Conservation (phyloP, 371 early-diverging fungal species). For the Mortierella sp. region DNA sequence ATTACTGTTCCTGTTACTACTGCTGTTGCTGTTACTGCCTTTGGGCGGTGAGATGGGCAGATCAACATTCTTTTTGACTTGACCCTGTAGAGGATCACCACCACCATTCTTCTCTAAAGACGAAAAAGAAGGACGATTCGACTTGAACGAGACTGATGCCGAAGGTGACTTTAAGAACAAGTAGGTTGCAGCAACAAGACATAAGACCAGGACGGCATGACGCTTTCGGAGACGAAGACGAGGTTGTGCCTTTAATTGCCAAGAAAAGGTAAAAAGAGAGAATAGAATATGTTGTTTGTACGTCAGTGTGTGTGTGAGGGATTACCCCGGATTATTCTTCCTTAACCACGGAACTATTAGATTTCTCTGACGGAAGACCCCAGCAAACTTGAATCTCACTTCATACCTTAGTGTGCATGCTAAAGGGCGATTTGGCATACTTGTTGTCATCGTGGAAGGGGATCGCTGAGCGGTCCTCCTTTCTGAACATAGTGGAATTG, state of each 20-base stretch:
- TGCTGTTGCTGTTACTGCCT: slow-evolving; percentile 3
- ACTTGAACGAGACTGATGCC: slow-evolving; percentile 10
- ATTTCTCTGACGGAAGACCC: not conserved
- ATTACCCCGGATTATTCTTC: not conserved
- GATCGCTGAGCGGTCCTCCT: slow-evolving; percentile 8
- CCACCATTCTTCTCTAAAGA: not conserved
- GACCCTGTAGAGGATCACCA: slow-evolving; percentile 8
- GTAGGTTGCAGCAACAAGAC: slow-evolving; percentile 36
- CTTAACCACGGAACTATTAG: no score
- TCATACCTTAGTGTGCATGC: slow-evolving; percentile 19
- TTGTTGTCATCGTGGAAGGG: slow-evolving; percentile 47
- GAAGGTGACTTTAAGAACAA: slow-evolving; percentile 35
- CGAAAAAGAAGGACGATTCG: not conserved
- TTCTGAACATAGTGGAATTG: slow-evolving; percentile 21
- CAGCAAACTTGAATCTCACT: not conserved
- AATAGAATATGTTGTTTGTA: not conserved
- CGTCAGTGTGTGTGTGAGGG: not conserved
- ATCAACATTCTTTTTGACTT: slow-evolving; percentile 5
- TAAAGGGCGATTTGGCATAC: slow-evolving; percentile 35
- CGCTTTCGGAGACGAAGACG: slow-evolving; percentile 35
- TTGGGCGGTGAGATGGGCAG: slow-evolving; percentile 2
- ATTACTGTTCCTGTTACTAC: not conserved
- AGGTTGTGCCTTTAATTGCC: slow-evolving; percentile 1
- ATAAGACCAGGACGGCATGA: slow-evolving; percentile 36
- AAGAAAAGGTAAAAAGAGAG: not conserved